Percentiles rank a stretch among this genome's conserved stretches.
phyloP scores from a whole-genome alignment of 2,329 filamentous ascomycete species.

The Onygenales sp. region DNA sequence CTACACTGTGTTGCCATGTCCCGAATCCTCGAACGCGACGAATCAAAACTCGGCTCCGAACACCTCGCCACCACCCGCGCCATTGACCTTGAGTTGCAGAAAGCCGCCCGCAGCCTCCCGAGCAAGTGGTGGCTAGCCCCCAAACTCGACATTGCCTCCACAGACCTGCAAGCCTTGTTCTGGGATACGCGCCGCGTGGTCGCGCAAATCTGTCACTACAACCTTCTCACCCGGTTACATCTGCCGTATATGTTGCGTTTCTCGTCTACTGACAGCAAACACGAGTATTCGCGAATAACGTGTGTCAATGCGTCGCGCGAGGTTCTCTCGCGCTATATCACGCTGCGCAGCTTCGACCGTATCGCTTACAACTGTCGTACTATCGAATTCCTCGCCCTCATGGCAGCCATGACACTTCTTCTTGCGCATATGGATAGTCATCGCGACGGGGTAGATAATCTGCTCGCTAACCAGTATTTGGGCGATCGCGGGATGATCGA shows the following conservation, averaged over 20 bases:
- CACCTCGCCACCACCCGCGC: conserved; percentile 30
- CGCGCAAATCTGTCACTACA: conserved; percentile 43
- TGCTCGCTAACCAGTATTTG: conserved; percentile 25
- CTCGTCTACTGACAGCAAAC: conserved; percentile 15
- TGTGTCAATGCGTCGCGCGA: conserved; percentile 44
- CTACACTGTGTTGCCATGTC: conserved; percentile 35
- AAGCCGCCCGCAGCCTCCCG: conserved; percentile 31
- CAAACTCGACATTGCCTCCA: conserved; percentile 3
- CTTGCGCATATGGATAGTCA: conserved; percentile 19
- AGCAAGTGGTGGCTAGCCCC: conserved; percentile 38
- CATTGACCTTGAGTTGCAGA: conserved; percentile 34
- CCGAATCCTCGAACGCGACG: conserved; percentile 41
- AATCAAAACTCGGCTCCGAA: conserved; percentile 16
- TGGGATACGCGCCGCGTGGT: conserved; percentile 29
- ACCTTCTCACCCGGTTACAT: conserved; percentile 44
- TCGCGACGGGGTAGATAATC: conserved; percentile 9
- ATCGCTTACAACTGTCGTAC: conserved; percentile 16
- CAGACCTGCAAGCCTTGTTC: conserved; percentile 13
- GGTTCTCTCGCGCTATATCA: conserved; percentile 40
- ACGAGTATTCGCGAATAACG: conserved; percentile 42
- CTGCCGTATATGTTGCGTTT: conserved; percentile 45
- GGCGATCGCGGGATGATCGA: conserved; percentile 35
- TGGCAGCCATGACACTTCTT: conserved; percentile 17
- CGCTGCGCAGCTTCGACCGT: conserved; percentile 31
- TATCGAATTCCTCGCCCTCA: conserved; percentile 18